phyloP scores from a whole-genome alignment of 2,329 filamentous ascomycete species.

The Paecilomyces dactylethromorphus region DNA sequence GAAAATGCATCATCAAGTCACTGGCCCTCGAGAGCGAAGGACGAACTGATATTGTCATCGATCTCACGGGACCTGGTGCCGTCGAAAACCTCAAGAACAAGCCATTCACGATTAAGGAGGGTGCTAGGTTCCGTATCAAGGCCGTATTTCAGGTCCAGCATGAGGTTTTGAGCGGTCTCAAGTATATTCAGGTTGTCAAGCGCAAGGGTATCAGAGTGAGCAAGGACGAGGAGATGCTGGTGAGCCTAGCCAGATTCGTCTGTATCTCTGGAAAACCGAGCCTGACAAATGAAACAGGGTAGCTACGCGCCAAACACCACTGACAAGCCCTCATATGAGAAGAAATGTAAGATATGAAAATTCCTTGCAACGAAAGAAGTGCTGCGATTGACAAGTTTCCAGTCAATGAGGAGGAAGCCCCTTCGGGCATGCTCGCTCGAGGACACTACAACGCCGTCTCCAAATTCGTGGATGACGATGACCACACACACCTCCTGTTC shows the following conservation, averaged over 20 bases:
- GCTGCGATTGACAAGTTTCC: constrained; percentile 1
- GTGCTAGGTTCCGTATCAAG: constrained; percentile 87
- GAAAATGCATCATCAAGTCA: constrained; percentile 87
- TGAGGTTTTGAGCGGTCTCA: constrained; percentile 87
- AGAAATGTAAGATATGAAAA: constrained; percentile 65
- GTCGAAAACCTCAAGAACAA: constrained; percentile 76
- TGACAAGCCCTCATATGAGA: constrained; percentile 76
- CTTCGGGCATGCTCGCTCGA: constrained; percentile 80
- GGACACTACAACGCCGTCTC: constrained; percentile 86
- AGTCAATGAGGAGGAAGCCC: constrained; percentile 91
- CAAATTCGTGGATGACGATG: constrained; percentile 92
- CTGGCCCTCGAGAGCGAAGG: constrained; percentile 82
- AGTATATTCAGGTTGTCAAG: constrained; percentile 93
- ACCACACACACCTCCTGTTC: constrained; percentile 82
- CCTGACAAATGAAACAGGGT: constrained; percentile 49
- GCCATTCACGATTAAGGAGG: constrained; percentile 97
- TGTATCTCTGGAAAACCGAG: neutral
- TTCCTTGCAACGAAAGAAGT: neutral
- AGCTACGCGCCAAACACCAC: constrained; percentile 91
- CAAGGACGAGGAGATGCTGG: constrained; percentile 98
- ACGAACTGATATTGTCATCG: constrained; percentile 78
- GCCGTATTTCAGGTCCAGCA: constrained; percentile 94
- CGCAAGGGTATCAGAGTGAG: constrained; percentile 77
- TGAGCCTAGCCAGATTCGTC: constrained; percentile 39
- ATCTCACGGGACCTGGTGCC: constrained; percentile 68